Evolutionary conservation across 2,329 filamentous ascomycete species (phyloP).

Genomic region (Talaromyces sp.): DNA sequence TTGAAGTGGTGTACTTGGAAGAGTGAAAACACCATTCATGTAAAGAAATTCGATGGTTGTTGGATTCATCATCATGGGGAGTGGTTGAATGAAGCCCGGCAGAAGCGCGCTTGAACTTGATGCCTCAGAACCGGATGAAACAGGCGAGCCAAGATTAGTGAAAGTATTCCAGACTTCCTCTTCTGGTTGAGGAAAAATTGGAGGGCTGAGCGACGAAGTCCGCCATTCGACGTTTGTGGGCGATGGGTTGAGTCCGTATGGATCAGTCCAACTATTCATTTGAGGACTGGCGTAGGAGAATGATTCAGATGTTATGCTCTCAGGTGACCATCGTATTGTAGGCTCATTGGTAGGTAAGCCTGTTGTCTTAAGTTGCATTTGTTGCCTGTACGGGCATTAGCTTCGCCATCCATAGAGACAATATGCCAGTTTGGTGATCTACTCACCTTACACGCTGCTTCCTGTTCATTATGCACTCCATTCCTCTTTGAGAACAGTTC

Average conservation of each 20-base stretch:
- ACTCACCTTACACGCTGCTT: conserved; percentile 3
- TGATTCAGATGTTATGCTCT: neutral
- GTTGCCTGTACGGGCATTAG: neutral
- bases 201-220: neutral
- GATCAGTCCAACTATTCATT: neutral
- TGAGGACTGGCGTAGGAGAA: neutral
- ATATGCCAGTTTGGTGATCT: neutral
- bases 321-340: neutral
- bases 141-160: conserved; percentile 12
- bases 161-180: conserved; percentile 14
- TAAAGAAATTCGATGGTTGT: conserved; percentile 61
- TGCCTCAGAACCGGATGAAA: neutral
- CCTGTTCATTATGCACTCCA: conserved; percentile 9
- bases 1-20: conserved; percentile 68
- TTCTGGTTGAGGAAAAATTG: neutral
- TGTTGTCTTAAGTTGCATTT: neutral
- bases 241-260: neutral
- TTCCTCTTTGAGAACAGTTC: conserved; percentile 10
- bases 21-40: conserved; percentile 74
- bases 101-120: conserved; percentile 5
- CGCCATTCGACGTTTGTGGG: neutral
- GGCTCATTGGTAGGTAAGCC: neutral
- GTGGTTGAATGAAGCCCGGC: conserved; percentile 17
- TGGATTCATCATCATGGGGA: conserved; percentile 15
- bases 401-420: too few species aligned